A percentile compares a stretch with the other conserved stretches of the same genome.
These are phyloP conservation scores for Starmerella tilneyi DNA, from an alignment of 805 yeast species.

Conservation along the genomic window DNA sequence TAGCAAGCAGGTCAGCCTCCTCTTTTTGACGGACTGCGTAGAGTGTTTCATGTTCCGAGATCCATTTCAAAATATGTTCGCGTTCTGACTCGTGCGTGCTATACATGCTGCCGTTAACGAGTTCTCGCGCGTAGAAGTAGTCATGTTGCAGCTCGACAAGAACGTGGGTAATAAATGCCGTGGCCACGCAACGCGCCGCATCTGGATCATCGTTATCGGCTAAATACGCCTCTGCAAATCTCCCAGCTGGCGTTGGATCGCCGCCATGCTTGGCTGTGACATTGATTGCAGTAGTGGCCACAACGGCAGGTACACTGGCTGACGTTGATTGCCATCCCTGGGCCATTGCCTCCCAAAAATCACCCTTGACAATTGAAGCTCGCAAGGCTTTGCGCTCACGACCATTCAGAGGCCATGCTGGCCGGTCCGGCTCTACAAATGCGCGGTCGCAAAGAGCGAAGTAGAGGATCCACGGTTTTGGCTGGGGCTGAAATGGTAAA, in stretches of 20 bases:
- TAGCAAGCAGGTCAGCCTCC: slow-evolving; percentile 5
- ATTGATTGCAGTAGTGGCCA: slow-evolving; percentile 9
- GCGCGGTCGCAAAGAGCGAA: slow-evolving; percentile 20
- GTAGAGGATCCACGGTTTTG: slow-evolving; percentile 15
- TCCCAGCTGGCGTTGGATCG: slow-evolving; percentile 11
- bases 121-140: slow-evolving; percentile 17
- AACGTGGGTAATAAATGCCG: slow-evolving; percentile 9
- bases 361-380: slow-evolving; percentile 1
- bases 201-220: slow-evolving; percentile 6
- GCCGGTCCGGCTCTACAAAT: slow-evolving; percentile 14
- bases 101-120: slow-evolving; percentile 1
- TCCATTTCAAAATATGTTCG: neutral
- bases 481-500: slow-evolving; percentile 1
- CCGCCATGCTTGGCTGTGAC: slow-evolving; percentile 10
- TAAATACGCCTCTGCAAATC: slow-evolving; percentile 13
- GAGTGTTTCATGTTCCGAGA: neutral
- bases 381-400: slow-evolving; percentile 11
- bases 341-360: slow-evolving; percentile 7
- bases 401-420: slow-evolving; percentile 13
- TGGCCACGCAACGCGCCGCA: slow-evolving; percentile 7
- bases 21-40: neutral
- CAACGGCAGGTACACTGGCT: slow-evolving; percentile 11
- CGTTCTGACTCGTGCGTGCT: neutral
- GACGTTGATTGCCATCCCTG: neutral
- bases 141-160: slow-evolving; percentile 14